Conservation (phyloP, 1,284 basidiomycete species). For the Bjerkandera adusta region DNA sequence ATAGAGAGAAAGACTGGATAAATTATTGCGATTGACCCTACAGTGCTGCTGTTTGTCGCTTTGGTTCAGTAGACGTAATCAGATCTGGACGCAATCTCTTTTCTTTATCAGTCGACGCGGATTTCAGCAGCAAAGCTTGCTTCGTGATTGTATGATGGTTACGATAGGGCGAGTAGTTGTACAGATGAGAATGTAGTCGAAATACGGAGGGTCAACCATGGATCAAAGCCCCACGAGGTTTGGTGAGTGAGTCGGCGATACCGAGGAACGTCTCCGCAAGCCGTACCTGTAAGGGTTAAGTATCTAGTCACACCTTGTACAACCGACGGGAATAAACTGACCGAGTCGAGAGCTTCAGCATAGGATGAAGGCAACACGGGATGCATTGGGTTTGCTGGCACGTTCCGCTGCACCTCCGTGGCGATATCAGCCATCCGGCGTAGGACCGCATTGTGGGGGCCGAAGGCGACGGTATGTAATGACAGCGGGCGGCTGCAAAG, state of each 20-base stretch:
- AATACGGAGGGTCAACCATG: slow-evolving; percentile 17
- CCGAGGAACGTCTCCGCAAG: slow-evolving; percentile 62
- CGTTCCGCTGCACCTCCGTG: slow-evolving; percentile 43
- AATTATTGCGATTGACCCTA: no score
- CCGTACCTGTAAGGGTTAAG: slow-evolving; percentile 39
- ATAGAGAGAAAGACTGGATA: no score
- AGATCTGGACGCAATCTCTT: no score
- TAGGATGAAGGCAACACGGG: slow-evolving; percentile 47
- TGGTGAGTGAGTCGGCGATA: slow-evolving; percentile 57
- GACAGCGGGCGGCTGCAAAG: slow-evolving; percentile 49
- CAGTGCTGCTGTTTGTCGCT: no score
- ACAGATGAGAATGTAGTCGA: no score
- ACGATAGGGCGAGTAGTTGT: no score
- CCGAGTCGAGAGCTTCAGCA: slow-evolving; percentile 51
- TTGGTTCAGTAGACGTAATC: no score
- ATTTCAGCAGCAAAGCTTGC: no score
- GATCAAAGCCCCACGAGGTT: slow-evolving; percentile 49
- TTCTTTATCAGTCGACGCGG: no score
- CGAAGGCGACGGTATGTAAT: slow-evolving; percentile 61
- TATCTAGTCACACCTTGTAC: background rate
- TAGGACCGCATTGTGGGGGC: slow-evolving; percentile 36
- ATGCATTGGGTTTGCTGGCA: slow-evolving; percentile 42
- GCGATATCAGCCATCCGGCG: slow-evolving; percentile 55
- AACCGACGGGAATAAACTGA: slow-evolving; percentile 25
- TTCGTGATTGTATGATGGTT: no score